Base-by-base conservation (phyloP, 352 stramenopile genomes). In the Globisporangium spiculum region DNA sequence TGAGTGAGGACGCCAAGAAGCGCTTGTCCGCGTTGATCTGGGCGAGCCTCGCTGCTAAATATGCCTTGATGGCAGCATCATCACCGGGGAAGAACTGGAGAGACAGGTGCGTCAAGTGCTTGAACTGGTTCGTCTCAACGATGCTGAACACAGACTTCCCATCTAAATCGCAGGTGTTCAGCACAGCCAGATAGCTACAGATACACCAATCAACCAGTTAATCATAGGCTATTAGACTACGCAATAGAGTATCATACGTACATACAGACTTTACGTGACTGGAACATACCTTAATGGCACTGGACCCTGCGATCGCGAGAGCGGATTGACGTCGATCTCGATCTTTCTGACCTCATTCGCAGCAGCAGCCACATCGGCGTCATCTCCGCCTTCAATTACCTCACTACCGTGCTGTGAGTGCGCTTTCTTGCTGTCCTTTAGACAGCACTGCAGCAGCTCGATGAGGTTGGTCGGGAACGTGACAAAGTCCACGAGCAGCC, bases 101-200 rank as follows among this genome's bases (percentile, higher is more conserved):
- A 48, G 88, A 97, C 16, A 98, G 74, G 66, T 98, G 95, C 57
- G 91, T 98, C 65, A 98, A 70, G 70, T 98, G 88, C 79, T 98
- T 98, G 82, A 98, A 98, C 26, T 73, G 84, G 61, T 98, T 98
- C 24, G 93, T 96, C 79, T 98, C 95, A 50, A 98, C 90, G 53
- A 98, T 93, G 38, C 86, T 96, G 72, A 98, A 98, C 22, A 92
- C 71, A 4, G 81, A 90, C 56, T 88, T 73, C n/a, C 76, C 81
- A 30, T 85, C 73, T 34, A 60, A 59, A 61, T 94, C 83, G 18
- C 70, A 81, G 36, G 86, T 94, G 67, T 93, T 93, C 32, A 96
- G 66, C 34, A 96, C 88, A 36, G 86, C 88, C 41, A 96, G 75
- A 71, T 94, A 96, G 62, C 88, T 93, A 52, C 30, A 58, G 38